Percentiles rank a stretch among this genome's conserved stretches.
These are phyloP conservation scores for Posidonia australis DNA, from an alignment of 106 monocot genomes.

Conservation along the genomic window DNA sequence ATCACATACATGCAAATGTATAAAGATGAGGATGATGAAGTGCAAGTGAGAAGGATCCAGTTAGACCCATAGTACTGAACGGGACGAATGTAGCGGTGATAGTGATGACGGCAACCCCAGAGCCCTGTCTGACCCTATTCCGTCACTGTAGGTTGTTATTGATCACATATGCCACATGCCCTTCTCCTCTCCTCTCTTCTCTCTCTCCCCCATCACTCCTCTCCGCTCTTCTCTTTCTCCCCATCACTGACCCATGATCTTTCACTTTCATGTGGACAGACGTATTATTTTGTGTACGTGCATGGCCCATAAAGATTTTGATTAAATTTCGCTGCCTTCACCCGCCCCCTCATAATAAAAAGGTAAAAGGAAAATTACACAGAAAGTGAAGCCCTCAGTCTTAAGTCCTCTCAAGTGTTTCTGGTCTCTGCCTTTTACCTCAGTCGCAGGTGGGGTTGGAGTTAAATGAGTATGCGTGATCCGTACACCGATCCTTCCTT, in stretches of 20 bases:
- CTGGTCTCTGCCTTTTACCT: neutral
- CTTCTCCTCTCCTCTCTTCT: no score
- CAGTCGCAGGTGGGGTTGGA: conserved; percentile 11
- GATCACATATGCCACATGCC: neutral
- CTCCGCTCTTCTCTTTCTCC: no score
- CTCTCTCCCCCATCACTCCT: no score
- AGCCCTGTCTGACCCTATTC: neutral
- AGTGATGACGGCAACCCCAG: neutral
- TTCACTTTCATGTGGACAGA: conserved; percentile 13
- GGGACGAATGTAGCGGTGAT: neutral
- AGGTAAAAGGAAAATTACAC: neutral
- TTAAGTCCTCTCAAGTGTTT: neutral
- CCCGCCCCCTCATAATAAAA: neutral
- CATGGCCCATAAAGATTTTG: conserved; percentile 5
- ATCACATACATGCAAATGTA: neutral
- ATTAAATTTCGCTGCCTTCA: neutral
- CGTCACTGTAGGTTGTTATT: neutral
- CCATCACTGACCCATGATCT: neutral
- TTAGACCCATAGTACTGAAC: neutral
- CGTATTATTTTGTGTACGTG: conserved; percentile 8
- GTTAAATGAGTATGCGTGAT: conserved; percentile 12
- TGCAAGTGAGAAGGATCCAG: conserved; percentile 3
- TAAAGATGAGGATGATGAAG: neutral
- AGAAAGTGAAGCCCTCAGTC: neutral
- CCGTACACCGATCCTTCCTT: conserved; percentile 7